Base-by-base conservation (phyloP, 2,329 filamentous ascomycete genomes). In the Fusarium burgessii region DNA sequence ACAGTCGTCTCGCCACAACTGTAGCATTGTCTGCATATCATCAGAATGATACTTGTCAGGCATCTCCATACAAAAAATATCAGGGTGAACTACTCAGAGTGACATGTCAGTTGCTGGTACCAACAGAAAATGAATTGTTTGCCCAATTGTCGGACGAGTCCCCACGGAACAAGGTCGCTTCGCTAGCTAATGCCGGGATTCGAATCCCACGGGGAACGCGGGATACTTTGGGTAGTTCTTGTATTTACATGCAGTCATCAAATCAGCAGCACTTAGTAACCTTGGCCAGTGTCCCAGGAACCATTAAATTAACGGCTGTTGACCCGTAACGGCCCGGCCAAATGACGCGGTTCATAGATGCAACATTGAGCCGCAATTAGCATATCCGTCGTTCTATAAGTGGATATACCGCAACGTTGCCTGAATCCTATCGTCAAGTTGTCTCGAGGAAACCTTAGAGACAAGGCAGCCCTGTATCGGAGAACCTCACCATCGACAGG, bases 31-130 rank as follows among this genome's bases (percentile, higher is more conserved):
- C 33, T 14, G 33, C 33, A 35, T 35, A 15, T 15, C 27, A 29
- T 10, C 23, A 23, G 10, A 29, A 29, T 29, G 10, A 29, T 29
- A 10, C 14, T 35, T 38, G 13, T 25, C 15, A 25, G 3, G 23
- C 20, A 14, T 14, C 10, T 7, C 13, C 20, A 7, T 13, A 14
- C 10, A 1, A 7, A 7, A 5, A 17, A 12, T 2, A 7, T 12
- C 2, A 29, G 2, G 0, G 29, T 13, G 25, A 14, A 18, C 3
- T 17, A 7, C 18, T 5, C 10, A 5, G 1, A 7, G 10, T 23
- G 15, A 18, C 3, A 54, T 10, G 11, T 14, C 25, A 18, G 20
- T 45, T 45, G 18, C 9, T 7, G 7, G 10, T 4, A 10, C 27
- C 7, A 29, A 12, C 17, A 45, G 17, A 17, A 8, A 25, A 3